These are phyloP conservation scores for Rosa chinensis DNA, from an alignment of 306 rosid species.

Conservation along the genomic window DNA sequence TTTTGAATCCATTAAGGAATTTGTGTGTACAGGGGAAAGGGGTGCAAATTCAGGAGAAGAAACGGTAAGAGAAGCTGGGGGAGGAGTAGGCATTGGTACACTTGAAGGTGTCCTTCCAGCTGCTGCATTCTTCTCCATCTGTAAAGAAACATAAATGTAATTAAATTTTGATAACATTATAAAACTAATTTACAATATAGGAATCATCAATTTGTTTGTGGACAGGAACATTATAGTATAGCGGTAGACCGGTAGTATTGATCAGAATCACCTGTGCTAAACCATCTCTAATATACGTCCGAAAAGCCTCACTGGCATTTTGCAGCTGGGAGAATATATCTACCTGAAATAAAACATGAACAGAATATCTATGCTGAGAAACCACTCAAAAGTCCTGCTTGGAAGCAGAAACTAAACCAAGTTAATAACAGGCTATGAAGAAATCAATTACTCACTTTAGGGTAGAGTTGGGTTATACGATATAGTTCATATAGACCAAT, in stretches of 20 bases:
- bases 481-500: conserved; percentile 90
- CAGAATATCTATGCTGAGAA: conserved; percentile 9
- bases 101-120: conserved; percentile 98
- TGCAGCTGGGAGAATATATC: conserved; percentile 97
- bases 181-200: neutral
- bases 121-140: conserved; percentile 99
- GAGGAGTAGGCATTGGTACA: conserved; percentile 93
- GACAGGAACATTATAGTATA: conserved; percentile 6
- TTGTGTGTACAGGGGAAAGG: conserved; percentile 82
- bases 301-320: conserved; percentile 99
- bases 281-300: conserved; percentile 97
- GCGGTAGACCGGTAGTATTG: conserved; percentile 11
- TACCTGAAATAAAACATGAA: conserved; percentile 53
- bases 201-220: neutral
- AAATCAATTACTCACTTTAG: conserved; percentile 52
- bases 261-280: conserved; percentile 72
- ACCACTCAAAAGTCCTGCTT: neutral
- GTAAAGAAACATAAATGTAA: conserved; percentile 29
- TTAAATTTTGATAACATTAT: neutral
- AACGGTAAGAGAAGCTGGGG: conserved; percentile 67
- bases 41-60: conserved; percentile 92
- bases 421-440: neutral
- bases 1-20: conserved; percentile 68
- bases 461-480: conserved; percentile 94
- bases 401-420: neutral